Base-by-base conservation (phyloP, 306 rosid genomes). In the Acmispon strigosus region DNA sequence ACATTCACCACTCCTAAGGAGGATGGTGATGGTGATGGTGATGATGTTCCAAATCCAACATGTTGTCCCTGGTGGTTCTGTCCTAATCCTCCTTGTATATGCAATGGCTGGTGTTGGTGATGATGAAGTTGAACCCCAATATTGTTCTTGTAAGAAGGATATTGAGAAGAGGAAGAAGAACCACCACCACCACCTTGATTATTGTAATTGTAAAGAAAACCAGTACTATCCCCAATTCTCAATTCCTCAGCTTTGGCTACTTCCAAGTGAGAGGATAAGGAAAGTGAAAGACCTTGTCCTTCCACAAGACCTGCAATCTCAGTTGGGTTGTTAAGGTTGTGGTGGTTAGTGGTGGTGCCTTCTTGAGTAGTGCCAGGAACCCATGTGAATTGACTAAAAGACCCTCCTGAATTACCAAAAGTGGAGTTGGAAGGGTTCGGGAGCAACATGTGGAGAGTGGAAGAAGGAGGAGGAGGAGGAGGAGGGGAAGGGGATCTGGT, bases 401-500 rank as follows among this genome's bases (percentile, higher is more conserved):
- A 61, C 42, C 86, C 96, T 39, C 60, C 20, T 2, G 67, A 7
- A 2, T n/a, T n/a, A n/a, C 45, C 24, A 66, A 50, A 81, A 16
- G 83, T 13, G 47, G 74, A 54, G n/a, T n/a, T n/a, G 7, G 88
- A 78, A 24, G 86, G 85, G 64, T 82, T 86, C 0, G 90, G 90
- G 9, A 88, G 94, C 42, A 88, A 54, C 94, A 88, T 86, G 77
- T 88, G 94, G 7, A 88, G 91, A 15, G 95, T 86, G 3, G 86
- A 82, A 4, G 74, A 44, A 2, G 70, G 5, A 3, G 39, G 34
- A 7, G 62, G 81, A 12, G 94, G 76, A 1, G 88, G 82, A n/a
- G 96, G 78, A 0, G 97, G 84, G 1, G 96, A 82, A 24, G 98
- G 90, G 58, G 96, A 88, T 66, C 94, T 86, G 17, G 86, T 89